Evolutionary conservation across 129 eudicot genomes (phyloP).

Genomic region (Oenanthe sinensis): DNA sequence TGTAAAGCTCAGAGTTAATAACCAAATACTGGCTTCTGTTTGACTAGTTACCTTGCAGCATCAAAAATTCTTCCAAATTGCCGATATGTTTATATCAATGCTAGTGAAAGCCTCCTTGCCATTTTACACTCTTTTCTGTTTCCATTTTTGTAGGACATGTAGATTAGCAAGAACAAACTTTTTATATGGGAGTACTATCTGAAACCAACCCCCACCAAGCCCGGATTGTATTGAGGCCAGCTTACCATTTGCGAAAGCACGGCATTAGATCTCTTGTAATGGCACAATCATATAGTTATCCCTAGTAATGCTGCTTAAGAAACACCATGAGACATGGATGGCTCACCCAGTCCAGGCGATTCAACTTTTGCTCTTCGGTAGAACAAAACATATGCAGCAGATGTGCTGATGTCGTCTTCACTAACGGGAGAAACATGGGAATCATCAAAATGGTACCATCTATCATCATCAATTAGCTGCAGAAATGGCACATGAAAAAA

Average conservation of each 20-base stretch:
- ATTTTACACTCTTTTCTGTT: background rate
- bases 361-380: conserved; percentile 59
- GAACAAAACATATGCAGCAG: conserved; percentile 94
- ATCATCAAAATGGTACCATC: conserved; percentile 99
- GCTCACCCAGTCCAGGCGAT: conserved; percentile 30
- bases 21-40: background rate
- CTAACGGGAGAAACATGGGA: conserved; percentile 76
- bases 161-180: background rate
- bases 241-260: background rate
- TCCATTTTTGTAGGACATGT: background rate
- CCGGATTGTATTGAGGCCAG: background rate
- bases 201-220: background rate
- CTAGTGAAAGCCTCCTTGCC: background rate
- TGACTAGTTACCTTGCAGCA: background rate
- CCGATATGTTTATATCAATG: background rate
- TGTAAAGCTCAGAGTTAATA: background rate
- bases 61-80: background rate
- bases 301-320: conserved; percentile 21
- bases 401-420: conserved; percentile 76
- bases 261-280: background rate
- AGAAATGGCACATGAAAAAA: conserved; percentile 10
- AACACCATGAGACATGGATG: conserved; percentile 34
- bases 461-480: conserved; percentile 83
- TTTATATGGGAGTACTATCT: background rate
- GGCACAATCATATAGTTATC: background rate